Evolutionary conservation across 2,329 filamentous ascomycete species (phyloP), one percentile per base, ranked within the genome.

Genomic region (Arthrobotrys iridis): DNA sequence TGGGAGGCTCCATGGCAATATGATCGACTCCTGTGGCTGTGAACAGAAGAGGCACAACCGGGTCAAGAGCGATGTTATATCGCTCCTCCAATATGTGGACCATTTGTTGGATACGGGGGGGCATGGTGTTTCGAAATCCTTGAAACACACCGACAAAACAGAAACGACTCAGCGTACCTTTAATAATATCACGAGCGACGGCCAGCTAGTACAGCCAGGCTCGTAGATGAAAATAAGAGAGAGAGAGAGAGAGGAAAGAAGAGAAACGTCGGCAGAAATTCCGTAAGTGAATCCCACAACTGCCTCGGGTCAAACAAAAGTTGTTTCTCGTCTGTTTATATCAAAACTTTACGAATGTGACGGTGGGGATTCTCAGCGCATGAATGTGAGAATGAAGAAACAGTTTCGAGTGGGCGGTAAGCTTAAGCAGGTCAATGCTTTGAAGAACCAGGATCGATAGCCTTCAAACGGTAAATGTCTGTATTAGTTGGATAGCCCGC

Each of bases 341-440:
- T 58, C 50, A 33, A 59, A 46, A 33, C 4, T 28, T 18, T 26
- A 28, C 18, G 37, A 37, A 41, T 18, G 26, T 41, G 55, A 33
- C 35, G 45, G 15, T 18, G 22, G 43, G n/a, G 45, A 55, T 55
- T 35, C 33, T 66, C 41, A 46, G 52, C 62, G 70, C 70, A 74
- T 74, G 62, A 74, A 74, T 55, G 59, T 64, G 40, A 64, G 58
- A 64, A 52, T 55, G 35, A 50, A 64, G 37, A 43, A 60, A 48
- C 26, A 55, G 59, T 64, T 72, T 70, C 65, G 65, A 28, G 55
- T 62, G 65, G 55, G 55, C 65, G 65, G 67, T 72, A 65, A 55
- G 62, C n/a, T 59, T 72, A 65, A 55, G 50, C 67, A 64, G 59
- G 67, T 63, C 59, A 65, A 72, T 64, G 67, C 50, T 18, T 59